Conservation (phyloP, 768 basidiomycete genomes). For the Kwoniella pini region DNA sequence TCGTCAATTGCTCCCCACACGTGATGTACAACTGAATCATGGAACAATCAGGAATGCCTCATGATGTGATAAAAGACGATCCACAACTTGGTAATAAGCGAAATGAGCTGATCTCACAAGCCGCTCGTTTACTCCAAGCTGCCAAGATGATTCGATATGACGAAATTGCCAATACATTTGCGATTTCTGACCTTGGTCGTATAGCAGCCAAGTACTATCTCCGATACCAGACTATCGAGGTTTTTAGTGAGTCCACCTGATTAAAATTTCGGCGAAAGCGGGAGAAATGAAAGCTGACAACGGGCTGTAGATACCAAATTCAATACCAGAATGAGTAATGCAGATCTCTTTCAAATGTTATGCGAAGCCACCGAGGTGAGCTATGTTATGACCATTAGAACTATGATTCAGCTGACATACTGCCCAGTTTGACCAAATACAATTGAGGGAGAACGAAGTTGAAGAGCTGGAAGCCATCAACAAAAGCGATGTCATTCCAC, state of each 20-base stretch:
- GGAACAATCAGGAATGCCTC: conserved; percentile 64
- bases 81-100: conserved; percentile 72
- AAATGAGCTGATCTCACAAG: conserved; percentile 65
- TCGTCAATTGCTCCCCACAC: not conserved
- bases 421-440: conserved; percentile 88
- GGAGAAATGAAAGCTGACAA: not conserved
- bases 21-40: conserved; percentile 27
- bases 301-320: conserved; percentile 62
- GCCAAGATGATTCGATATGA: conserved; percentile 83
- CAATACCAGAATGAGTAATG: conserved; percentile 82
- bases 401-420: not conserved
- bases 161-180: conserved; percentile 62
- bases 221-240: conserved; percentile 76
- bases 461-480: conserved; percentile 75
- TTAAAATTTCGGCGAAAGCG: not conserved
- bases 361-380: conserved; percentile 86
- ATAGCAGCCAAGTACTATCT: conserved; percentile 98
- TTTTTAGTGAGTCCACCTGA: conserved; percentile 63
- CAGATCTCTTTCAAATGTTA: conserved; percentile 82
- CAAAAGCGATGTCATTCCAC: conserved; percentile 62
- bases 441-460: conserved; percentile 84
- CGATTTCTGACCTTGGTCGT: conserved; percentile 85
- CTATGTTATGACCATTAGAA: not conserved
- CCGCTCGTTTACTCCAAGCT: conserved; percentile 68
- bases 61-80: conserved; percentile 69